Evolutionary conservation across 768 basidiomycete species (phyloP), one percentile per base, ranked within the genome.

Genomic region (Hericium erinaceus): DNA sequence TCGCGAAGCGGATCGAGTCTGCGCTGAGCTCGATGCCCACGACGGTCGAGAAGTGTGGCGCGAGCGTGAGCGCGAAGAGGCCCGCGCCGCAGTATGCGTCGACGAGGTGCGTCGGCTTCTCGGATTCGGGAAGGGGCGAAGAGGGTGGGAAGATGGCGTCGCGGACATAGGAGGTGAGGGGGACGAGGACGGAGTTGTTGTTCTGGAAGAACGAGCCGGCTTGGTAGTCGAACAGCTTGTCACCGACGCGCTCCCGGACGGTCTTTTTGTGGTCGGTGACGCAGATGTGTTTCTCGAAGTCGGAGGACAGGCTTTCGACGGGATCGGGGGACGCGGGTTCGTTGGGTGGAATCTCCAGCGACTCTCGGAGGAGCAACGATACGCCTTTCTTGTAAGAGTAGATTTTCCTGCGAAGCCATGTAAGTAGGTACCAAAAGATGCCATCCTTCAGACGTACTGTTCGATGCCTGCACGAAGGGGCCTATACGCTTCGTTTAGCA

Each of bases 191-290:
- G 7, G 90, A 84, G 67, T 95, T 95, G 80, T 99, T 99, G 76
- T 98, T 98, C 68, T 99, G 95, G 80, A 98, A 98, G 77, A 98
- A 99, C 4, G 91, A 88, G 50, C 88, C 84, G 6, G 86, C 90
- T 20, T 77, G 80, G 71, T 91, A 95, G 67, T 94, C 86, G 72
- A 98, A 97, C 48, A 87, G 70, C 68, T 77, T 82, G 60, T 80
- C 72, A 9, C 92, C 94, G 24, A 98, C 90, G 50, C 80, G 79
- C 70, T 97, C 95, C 55, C 92, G 87, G 1, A 95, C 83, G 10
- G 77, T 82, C 12, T 76, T 82, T 58, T 87, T 87, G 67, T 92
- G 91, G 67, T 92, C 80, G 0, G 92, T 89, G 57, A 97, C 76
- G 67, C 92, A 95, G 55, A 94, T 67, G 64, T 94, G 89, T 38